Percentiles rank a stretch among this genome's conserved stretches.
Evolutionary conservation across 2,329 filamentous ascomycete genomes (phyloP).

Genomic region (Paraphaeosphaeria minitans): DNA sequence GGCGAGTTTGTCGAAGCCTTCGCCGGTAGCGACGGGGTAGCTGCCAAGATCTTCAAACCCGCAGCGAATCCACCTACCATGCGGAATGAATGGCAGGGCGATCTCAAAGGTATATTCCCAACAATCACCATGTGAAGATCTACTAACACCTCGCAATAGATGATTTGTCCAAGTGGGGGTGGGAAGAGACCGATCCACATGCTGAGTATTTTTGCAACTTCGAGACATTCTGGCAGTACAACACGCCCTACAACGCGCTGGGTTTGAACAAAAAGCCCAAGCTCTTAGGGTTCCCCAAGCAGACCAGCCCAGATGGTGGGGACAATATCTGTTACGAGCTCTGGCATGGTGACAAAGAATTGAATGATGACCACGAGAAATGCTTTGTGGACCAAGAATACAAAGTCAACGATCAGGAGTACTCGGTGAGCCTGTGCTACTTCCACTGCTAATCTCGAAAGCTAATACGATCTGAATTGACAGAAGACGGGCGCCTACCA

Average conservation of each 20-base stretch:
- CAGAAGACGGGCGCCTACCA: conserved; percentile 23
- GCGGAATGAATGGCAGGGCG: conserved; percentile 20
- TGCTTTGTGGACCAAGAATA: conserved; percentile 25
- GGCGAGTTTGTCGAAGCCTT: background rate
- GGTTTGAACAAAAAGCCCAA: conserved; percentile 16
- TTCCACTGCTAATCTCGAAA: background rate
- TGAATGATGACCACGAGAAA: conserved; percentile 12
- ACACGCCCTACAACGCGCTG: conserved; percentile 12
- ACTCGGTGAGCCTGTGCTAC: conserved; percentile 13
- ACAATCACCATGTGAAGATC: background rate
- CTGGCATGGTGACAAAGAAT: conserved; percentile 22
- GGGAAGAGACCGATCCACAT: conserved; percentile 13
- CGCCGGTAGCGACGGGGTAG: background rate
- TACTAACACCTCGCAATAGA: conserved; percentile 3
- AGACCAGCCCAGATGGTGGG: conserved; percentile 11
- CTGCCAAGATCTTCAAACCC: conserved; percentile 11
- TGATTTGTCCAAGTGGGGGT: conserved; percentile 22
- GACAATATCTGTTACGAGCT: conserved; percentile 23
- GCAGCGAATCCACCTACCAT: conserved; percentile 15
- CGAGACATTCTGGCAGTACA: conserved; percentile 19
- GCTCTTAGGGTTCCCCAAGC: background rate
- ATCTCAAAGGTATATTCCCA: conserved; percentile 11
- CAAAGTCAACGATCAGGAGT: conserved; percentile 14
- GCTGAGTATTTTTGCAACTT: conserved; percentile 15
- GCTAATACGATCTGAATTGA: background rate